Base-by-base conservation (phyloP, 2,329 filamentous ascomycete genomes). In the Chrysoporthe cubensis region DNA sequence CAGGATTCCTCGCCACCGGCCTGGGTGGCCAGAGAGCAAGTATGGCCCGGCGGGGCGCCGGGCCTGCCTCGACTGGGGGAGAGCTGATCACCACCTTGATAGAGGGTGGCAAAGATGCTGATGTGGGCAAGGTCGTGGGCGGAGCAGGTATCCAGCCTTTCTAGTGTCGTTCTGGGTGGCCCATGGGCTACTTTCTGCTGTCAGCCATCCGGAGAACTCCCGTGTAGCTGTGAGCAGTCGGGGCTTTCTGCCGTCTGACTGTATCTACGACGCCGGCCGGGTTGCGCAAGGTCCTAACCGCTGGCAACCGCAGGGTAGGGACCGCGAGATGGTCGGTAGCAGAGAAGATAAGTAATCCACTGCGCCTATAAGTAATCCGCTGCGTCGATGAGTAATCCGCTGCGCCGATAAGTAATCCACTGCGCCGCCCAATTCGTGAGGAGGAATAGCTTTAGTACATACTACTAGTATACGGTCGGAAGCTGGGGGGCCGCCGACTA, bases 1-100 rank as follows among this genome's bases (percentile, higher is more conserved):
- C 84, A 0, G 85, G 84, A 0, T 79, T 81, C 59, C 71, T 86
- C 56, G 83, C 81, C 0, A 87, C 84, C 0, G 78, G 78, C 0
- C 70, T 87, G 0, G 81, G 78, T 1, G 79, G 76, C 8, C 67
- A 69, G 2, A 64, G 70, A 6, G 66, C 72, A 6, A 60, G 69
- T 6, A 69, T 74, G 48, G 70, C 69, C 50, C 61, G 62, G 18
- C 52, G 66, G 44, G 72, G 72, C n/a, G 73, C 70, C 3, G 69
- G 54, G 8, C 67, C 72, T 54, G 70, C 73, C 21, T 68, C 67
- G 2, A n/a, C 64, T 26, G 72, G 78, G 7, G 81, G 77, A 1
- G 70, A 73, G 43, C 76, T 82, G 32, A 73, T 82, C 42, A 70
- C 74, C 46, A 71, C 72, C 66, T 80, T 83, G 1, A 70, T 82